Evolutionary conservation across 2,329 filamentous ascomycete species (phyloP).

Genomic region (Fusarium sp.): DNA sequence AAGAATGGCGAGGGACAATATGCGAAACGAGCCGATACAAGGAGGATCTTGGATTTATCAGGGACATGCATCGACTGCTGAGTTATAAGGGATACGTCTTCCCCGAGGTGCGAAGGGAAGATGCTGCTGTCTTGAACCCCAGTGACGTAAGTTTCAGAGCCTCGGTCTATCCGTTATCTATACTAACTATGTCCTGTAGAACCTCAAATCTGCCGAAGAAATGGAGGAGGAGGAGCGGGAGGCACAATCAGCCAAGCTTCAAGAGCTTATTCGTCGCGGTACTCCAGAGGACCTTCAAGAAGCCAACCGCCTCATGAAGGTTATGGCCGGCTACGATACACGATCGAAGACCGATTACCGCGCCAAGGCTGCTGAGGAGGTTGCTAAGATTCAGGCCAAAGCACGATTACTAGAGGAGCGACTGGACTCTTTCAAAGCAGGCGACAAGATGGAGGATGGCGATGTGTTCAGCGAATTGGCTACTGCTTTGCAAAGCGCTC

Average conservation of each 20-base stretch:
- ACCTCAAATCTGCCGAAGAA: slow-evolving; percentile 94
- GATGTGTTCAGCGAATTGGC: slow-evolving; percentile 86
- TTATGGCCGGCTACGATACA: slow-evolving; percentile 98
- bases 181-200: slow-evolving; percentile 62
- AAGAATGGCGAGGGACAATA: slow-evolving; percentile 98
- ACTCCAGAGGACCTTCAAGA: slow-evolving; percentile 94
- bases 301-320: slow-evolving; percentile 97
- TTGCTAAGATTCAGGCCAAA: slow-evolving; percentile 95
- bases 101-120: slow-evolving; percentile 89
- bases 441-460: slow-evolving; percentile 78
- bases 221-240: slow-evolving; percentile 98
- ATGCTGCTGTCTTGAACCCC: slow-evolving; percentile 95
- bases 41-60: slow-evolving; percentile 94
- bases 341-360: slow-evolving; percentile 96
- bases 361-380: slow-evolving; percentile 96
- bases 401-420: slow-evolving; percentile 92
- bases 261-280: slow-evolving; percentile 93
- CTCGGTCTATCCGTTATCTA: slow-evolving; percentile 54
- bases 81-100: slow-evolving; percentile 98
- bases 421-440: slow-evolving; percentile 82
- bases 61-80: slow-evolving; percentile 95
- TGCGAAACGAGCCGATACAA: slow-evolving; percentile 98
- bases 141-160: slow-evolving; percentile 80
- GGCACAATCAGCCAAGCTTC: slow-evolving; percentile 96
- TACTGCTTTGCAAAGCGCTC: slow-evolving; percentile 87